phyloP scores from a whole-genome alignment of 305 asterid genomes.

The Fraxinus albicans region DNA sequence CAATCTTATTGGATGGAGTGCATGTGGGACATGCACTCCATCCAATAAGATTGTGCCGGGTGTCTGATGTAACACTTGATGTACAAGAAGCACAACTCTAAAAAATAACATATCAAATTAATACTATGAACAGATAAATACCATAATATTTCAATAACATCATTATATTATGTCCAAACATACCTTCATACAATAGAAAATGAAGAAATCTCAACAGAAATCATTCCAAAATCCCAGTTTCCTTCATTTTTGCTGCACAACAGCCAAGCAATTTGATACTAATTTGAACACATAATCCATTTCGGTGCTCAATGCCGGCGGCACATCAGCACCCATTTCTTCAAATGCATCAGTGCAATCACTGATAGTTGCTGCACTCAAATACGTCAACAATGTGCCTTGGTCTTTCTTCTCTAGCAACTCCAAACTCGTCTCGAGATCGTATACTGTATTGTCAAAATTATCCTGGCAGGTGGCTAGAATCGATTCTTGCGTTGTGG shows the following conservation, averaged over 20 bases:
- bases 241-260: constrained; percentile 24
- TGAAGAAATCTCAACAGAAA: not conserved
- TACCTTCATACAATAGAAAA: not conserved
- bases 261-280: constrained; percentile 36
- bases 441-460: constrained; percentile 24
- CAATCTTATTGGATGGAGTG: too few relatives aligned
- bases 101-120: not conserved
- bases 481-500: constrained; percentile 4
- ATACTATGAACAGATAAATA: not conserved
- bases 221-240: not conserved
- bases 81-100: too few relatives aligned
- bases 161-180: not conserved
- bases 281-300: constrained; percentile 14
- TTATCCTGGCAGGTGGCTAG: constrained; percentile 25
- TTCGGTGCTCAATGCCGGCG: constrained; percentile 6
- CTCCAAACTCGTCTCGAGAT: constrained; percentile 28
- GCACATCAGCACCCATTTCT: constrained; percentile 26
- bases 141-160: not conserved
- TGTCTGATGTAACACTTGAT: too few relatives aligned
- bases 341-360: constrained; percentile 32
- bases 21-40: too few relatives aligned
- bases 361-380: constrained; percentile 27
- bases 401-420: constrained; percentile 23
- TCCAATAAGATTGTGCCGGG: too few relatives aligned
- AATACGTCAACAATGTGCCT: constrained; percentile 20